Conservation (phyloP, 1,284 basidiomycete genomes). For the Irpex lacteus region DNA sequence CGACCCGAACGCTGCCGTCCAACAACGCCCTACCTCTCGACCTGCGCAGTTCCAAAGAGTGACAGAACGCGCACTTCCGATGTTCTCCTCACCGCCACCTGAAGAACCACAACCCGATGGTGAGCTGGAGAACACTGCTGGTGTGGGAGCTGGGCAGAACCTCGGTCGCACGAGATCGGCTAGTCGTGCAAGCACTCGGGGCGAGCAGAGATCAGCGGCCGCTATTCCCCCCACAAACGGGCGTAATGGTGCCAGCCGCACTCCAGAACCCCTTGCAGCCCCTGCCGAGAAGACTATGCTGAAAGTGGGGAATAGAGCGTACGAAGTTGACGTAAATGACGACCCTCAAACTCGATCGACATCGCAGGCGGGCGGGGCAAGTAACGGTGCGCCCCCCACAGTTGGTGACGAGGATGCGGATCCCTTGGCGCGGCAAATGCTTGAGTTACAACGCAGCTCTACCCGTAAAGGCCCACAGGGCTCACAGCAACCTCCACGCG, state of each 20-base stretch:
- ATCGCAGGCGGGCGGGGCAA: constrained; percentile 11
- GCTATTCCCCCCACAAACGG: constrained; percentile 1
- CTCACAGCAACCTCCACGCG: constrained; percentile 33
- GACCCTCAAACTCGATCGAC: constrained; percentile 40
- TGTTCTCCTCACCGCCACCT: constrained; percentile 27
- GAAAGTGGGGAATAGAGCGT: constrained; percentile 63
- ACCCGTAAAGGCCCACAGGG: constrained; percentile 5
- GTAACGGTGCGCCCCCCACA: constrained; percentile 6
- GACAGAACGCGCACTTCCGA: constrained; percentile 42
- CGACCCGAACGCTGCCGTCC: constrained; percentile 57
- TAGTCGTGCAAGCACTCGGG: constrained; percentile 33
- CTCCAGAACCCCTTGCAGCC: constrained; percentile 50
- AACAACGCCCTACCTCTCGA: constrained; percentile 49
- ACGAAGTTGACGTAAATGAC: constrained; percentile 60
- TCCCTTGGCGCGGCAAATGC: constrained; percentile 56
- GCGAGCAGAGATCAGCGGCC: constrained; percentile 8
- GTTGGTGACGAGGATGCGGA: constrained; percentile 44
- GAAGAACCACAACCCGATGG: constrained; percentile 37
- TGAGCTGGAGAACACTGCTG: constrained; percentile 53
- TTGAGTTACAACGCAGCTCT: constrained; percentile 38
- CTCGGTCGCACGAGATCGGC: constrained; percentile 22
- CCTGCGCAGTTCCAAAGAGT: constrained; percentile 58
- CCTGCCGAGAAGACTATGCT: constrained; percentile 55
- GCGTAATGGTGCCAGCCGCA: constrained; percentile 18
- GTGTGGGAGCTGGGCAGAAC: constrained; percentile 56